Conservation (phyloP, 768 basidiomycete species). For the Russula ochroleuca region DNA sequence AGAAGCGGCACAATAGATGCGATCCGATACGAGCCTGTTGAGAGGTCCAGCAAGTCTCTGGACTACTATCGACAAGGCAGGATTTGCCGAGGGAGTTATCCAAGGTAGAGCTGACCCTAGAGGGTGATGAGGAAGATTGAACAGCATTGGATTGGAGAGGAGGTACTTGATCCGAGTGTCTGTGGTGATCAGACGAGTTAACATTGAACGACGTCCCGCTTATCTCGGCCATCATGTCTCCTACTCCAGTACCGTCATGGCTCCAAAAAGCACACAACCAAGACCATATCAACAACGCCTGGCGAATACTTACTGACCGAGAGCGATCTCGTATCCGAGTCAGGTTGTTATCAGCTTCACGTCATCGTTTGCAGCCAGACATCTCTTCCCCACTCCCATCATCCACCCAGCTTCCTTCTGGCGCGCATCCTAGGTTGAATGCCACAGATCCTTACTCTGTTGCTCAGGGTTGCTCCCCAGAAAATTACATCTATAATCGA, state of each 20-base stretch:
- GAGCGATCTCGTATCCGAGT: conserved; percentile 37
- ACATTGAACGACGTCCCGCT: conserved; percentile 7
- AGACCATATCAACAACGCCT: conserved; percentile 33
- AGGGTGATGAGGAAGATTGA: background rate
- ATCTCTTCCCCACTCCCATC: conserved; percentile 12
- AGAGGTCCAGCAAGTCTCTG: conserved; percentile 29
- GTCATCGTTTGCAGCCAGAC: conserved; percentile 26
- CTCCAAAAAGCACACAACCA: conserved; percentile 30
- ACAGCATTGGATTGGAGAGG: background rate
- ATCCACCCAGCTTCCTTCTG: conserved; percentile 24
- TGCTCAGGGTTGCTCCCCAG: conserved; percentile 43
- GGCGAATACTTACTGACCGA: conserved; percentile 38
- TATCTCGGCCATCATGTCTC: conserved; percentile 13
- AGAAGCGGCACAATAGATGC: background rate
- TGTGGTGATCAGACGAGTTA: conserved; percentile 22
- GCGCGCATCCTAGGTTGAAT: conserved; percentile 29
- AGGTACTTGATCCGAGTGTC: conserved; percentile 27
- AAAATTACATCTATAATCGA: conserved; percentile 54
- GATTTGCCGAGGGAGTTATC: conserved; percentile 32
- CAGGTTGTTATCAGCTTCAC: conserved; percentile 32
- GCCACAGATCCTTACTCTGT: conserved; percentile 52
- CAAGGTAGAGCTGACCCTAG: conserved; percentile 35
- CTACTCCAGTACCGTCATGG: conserved; percentile 29
- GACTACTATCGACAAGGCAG: conserved; percentile 32
- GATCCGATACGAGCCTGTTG: conserved; percentile 20